phyloP scores from a whole-genome alignment of 768 basidiomycete genomes.

The Trametes maxima region DNA sequence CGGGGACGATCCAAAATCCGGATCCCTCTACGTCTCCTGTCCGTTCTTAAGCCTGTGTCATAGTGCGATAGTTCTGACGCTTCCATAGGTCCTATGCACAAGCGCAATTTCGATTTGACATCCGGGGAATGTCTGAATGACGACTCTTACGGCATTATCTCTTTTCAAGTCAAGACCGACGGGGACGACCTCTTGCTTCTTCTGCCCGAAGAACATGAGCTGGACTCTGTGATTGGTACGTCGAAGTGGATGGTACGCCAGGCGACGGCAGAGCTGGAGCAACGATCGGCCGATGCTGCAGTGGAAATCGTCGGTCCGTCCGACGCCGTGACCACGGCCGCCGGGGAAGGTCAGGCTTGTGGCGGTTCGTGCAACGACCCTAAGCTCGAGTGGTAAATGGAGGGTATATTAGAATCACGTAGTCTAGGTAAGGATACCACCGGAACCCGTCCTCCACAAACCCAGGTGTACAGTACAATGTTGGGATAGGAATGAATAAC shows the following conservation, averaged over 20 bases:
- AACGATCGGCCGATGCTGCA: slow-evolving; percentile 24
- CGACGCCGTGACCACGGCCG: neutral
- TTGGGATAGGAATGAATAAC: slow-evolving; percentile 18
- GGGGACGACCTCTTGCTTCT: slow-evolving; percentile 49
- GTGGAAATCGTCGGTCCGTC: slow-evolving; percentile 41
- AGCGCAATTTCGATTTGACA: slow-evolving; percentile 61
- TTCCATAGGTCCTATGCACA: slow-evolving; percentile 59
- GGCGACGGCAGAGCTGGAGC: slow-evolving; percentile 45
- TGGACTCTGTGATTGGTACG: slow-evolving; percentile 65
- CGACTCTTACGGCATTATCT: slow-evolving; percentile 56
- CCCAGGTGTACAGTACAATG: slow-evolving; percentile 10
- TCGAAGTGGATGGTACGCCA: slow-evolving; percentile 64
- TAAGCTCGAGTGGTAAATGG: slow-evolving; percentile 22
- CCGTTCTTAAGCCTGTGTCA: slow-evolving; percentile 21
- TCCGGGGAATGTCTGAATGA: slow-evolving; percentile 64
- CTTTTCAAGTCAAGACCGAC: slow-evolving; percentile 59
- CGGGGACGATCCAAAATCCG: slow-evolving; percentile 57
- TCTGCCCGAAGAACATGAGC: slow-evolving; percentile 51
- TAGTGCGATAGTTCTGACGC: slow-evolving; percentile 6
- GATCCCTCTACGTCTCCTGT: slow-evolving; percentile 54
- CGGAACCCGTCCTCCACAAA: neutral
- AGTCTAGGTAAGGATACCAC: slow-evolving; percentile 2
- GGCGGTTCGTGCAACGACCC: slow-evolving; percentile 17
- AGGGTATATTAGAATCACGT: slow-evolving; percentile 9
- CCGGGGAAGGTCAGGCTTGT: neutral